Base-by-base conservation (phyloP, 305 asterid genomes). In the Coffea humblotiana region DNA sequence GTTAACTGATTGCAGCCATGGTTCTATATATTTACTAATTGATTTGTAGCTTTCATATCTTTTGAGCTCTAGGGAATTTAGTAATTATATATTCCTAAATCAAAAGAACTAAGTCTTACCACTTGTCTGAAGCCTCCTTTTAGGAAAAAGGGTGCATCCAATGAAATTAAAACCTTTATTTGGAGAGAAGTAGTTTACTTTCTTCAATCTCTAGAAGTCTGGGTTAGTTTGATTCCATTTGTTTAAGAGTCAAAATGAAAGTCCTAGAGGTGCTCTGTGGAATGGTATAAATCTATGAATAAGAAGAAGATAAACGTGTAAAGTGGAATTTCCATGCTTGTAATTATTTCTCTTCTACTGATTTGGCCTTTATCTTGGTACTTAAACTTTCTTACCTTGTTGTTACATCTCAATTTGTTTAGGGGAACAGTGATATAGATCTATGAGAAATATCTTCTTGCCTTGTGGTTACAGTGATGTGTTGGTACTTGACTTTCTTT, bases 391-490 rank as follows among this genome's bases (percentile, higher is more conserved):
- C 43, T 37, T 40, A 74, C 74, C 77, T 25, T 19, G n/a, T 61
- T 71, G 58, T 27, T 77, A 60, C 54, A 27, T 80, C 54, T 81
- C 76, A 65, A 58, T 65, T 64, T 81, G 67, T 79, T 78, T 80
- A 94, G 98, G 98, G 98, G 76, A 91, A 85, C 81, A 94, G 95
- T 82, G 98, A 94, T 77, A 94, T 94, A 21, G 98, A 94, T 90
- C 98, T 91, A 88, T 96, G 63, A 98, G 99, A 74, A 94, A 92
- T 87, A 94, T 94, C 54, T 94, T 94, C 85, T 96, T 90, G 12
- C 92, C 94, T 74, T 94, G 93, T 87, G 98, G 99, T 82, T 37
- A 4, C 6, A 37, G 5, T 37, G 43, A 4, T 37, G 5, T 37
- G 43, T 37, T 37, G 43, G 43, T 37, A 37, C 43, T 48, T 40